A percentile compares a stretch with the other conserved stretches of the same genome.
Conservation (phyloP, 192 early-diverging fungal species). For the Linderina pennispora region DNA sequence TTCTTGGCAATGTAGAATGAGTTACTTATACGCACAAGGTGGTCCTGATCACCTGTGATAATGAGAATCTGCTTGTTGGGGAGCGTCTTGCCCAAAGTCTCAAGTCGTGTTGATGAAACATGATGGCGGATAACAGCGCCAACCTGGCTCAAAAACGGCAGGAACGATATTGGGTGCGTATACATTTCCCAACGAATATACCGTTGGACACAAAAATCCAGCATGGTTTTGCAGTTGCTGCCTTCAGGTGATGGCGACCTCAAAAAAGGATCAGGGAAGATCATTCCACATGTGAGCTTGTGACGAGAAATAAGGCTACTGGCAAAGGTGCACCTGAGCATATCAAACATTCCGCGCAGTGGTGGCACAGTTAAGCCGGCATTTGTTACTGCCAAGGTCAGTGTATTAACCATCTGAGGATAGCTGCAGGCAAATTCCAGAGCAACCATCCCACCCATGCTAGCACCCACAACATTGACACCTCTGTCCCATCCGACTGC, state of each 20-base stretch:
- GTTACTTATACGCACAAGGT: conserved; percentile 33
- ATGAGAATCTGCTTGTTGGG: conserved; percentile 39
- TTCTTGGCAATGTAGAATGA: conserved; percentile 32
- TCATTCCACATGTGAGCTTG: conserved; percentile 23
- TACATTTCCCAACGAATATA: conserved; percentile 26
- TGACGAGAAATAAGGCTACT: conserved; percentile 24
- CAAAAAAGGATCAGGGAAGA: conserved; percentile 27
- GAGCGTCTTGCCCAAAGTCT: conserved; percentile 15
- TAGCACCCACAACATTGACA: conserved; percentile 64
- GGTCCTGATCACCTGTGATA: conserved; percentile 34
- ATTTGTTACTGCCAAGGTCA: not conserved
- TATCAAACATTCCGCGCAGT: conserved; percentile 18
- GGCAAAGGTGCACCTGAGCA: conserved; percentile 17
- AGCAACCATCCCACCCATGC: conserved; percentile 73
- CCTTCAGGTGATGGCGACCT: conserved; percentile 22
- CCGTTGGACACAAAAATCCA: conserved; percentile 25
- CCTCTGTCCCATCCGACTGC: conserved; percentile 52
- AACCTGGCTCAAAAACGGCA: conserved; percentile 30
- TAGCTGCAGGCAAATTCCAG: conserved; percentile 46
- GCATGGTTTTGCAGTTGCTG: conserved; percentile 26
- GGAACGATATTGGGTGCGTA: conserved; percentile 32
- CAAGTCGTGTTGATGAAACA: conserved; percentile 23
- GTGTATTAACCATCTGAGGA: not conserved
- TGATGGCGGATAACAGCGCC: conserved; percentile 37
- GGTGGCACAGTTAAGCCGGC: not conserved